Percentiles rank a stretch among this genome's conserved stretches.
These are phyloP conservation scores for Hordeum vulgare DNA, from an alignment of 176 grass and related monocot species.

Conservation along the genomic window MorexV3_pseudomolecules_assembly NC_058522.1:399032957-399033456, in stretches of 20 bases:
- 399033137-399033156: constrained; percentile 33
- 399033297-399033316: too few relatives aligned
- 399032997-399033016: constrained; percentile 62
- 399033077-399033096: constrained; percentile 21
- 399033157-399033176: neutral
- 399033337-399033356: too few relatives aligned
- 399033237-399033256: neutral
- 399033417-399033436: neutral
- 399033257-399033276: neutral
- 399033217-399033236: neutral
- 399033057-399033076: constrained; percentile 63
- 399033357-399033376: neutral
- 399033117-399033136: constrained; percentile 58
- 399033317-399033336: too few relatives aligned
- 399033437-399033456: too few relatives aligned
- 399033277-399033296: too few relatives aligned
- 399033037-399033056: constrained; percentile 56
- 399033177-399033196: neutral
- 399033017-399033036: constrained; percentile 41
- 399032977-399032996: constrained; percentile 43
- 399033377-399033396: neutral
- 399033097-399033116: constrained; percentile 34
- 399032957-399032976: neutral
- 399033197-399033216: neutral
- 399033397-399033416: neutral